Evolutionary conservation across 441 rosid species (phyloP).

Genomic region (Pelargonium fulgidum): DNA sequence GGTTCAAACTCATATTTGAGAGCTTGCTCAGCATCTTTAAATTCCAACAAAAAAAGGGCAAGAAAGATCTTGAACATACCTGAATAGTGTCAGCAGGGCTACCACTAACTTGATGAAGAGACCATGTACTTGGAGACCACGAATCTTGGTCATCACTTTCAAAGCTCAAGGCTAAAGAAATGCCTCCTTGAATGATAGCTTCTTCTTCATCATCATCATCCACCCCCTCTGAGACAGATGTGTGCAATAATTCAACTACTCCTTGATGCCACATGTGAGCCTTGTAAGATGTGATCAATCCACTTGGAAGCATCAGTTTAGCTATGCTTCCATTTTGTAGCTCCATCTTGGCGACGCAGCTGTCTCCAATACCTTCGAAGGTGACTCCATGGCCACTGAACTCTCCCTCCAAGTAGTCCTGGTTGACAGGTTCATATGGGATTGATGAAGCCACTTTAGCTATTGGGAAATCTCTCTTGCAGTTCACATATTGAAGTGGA

Average conservation of each 20-base stretch:
- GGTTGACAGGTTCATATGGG: conserved; percentile 46
- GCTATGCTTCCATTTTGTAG: conserved; percentile 61
- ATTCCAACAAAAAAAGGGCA: conserved; percentile 6
- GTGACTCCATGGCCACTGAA: conserved; percentile 76
- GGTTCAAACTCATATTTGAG: background rate
- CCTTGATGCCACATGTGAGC: conserved; percentile 78
- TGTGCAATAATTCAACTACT: conserved; percentile 65
- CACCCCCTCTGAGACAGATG: conserved; percentile 55
- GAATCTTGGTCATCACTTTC: conserved; percentile 33
- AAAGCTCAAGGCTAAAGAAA: conserved; percentile 41
- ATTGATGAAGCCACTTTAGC: conserved; percentile 37
- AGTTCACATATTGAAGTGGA: conserved; percentile 16
- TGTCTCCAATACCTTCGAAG: conserved; percentile 55
- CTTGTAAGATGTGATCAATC: conserved; percentile 74
- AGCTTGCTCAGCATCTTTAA: conserved; percentile 4
- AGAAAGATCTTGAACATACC: conserved; percentile 29
- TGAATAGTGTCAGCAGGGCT: conserved; percentile 43
- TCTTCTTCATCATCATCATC: conserved; percentile 25
- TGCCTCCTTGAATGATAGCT: conserved; percentile 64
- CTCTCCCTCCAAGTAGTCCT: conserved; percentile 58
- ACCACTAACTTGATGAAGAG: conserved; percentile 49
- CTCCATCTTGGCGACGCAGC: conserved; percentile 53
- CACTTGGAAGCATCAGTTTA: conserved; percentile 58
- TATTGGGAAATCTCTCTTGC: conserved; percentile 27
- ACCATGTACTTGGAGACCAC: conserved; percentile 57